Base-by-base conservation (phyloP, 2,329 filamentous ascomycete species). In the Monosporascus ibericus region DNA sequence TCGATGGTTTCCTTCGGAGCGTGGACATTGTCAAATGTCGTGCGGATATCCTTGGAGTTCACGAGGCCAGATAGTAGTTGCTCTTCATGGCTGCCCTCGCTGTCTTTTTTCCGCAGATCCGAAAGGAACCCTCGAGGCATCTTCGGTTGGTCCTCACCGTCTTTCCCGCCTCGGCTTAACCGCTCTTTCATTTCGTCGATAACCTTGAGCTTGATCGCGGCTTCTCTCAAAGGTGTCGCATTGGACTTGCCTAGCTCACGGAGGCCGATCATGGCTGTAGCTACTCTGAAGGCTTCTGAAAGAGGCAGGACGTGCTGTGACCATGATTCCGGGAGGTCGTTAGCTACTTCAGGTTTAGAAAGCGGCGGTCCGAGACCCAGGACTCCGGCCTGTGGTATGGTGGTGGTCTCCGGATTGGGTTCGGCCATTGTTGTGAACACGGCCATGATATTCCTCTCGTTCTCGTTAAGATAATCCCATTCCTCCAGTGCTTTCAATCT, bases 11-110 rank as follows among this genome's bases (percentile, higher is more conserved):
- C 90, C 0, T 78, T 71, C 0, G 91, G 85, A 2, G 87, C 90
- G 62, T 95, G 90, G 20, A 99, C 87, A 66, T 96, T 88, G 24
- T 82, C 78, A 65, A 97, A 99, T 0, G 90, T 95, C 0, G 89
- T 95, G 55, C 85, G 85, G 58, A 99, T 90, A 62, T 88, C 88
- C 47, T 85, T 78, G 6, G 89, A 83, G 64, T 96, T 84, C 37
- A 96, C 84, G 3, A 97, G 86, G 9, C 92, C 91, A 3, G 82
- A 80, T 46, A 96, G 75, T 7, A 99, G 78, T 60, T 86, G 87
- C 68, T 90, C 89, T 69, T 97, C 94, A 58, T 96, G 85, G 49
- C 85, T 78, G 52, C 87, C 91, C 60, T 81, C 84, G 42, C 52
- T 47, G 50, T 76, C 76, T 55, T 69, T 50, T 64, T 69, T 57